A percentile compares a stretch with the other conserved stretches of the same genome.
Conservation (phyloP, 257 asterid genomes). For the Ilex aquifolium region DNA sequence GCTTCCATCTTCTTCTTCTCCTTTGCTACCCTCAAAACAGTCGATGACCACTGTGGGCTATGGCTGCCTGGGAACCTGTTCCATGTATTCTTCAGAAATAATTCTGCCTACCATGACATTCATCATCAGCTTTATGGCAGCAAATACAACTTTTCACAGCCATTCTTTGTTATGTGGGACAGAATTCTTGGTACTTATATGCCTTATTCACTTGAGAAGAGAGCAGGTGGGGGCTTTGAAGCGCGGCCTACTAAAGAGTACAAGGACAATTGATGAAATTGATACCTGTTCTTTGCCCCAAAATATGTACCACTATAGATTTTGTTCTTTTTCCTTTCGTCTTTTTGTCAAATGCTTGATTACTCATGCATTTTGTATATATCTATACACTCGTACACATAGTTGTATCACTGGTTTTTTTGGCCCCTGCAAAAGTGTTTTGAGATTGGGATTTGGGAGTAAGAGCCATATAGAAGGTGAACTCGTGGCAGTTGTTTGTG, state of each 20-base stretch:
- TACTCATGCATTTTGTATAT: conserved; percentile 36
- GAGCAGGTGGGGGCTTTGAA: conserved; percentile 66
- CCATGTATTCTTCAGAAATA: conserved; percentile 63
- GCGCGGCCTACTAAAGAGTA: conserved; percentile 64
- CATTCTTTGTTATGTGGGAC: conserved; percentile 90
- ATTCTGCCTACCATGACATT: conserved; percentile 85
- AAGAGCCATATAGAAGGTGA: too few relatives aligned
- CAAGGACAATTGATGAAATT: conserved; percentile 39
- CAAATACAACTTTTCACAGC: conserved; percentile 86
- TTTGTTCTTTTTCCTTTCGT: conserved; percentile 1
- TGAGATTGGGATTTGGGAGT: too few relatives aligned
- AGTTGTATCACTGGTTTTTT: conserved; percentile 24
- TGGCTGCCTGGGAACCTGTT: conserved; percentile 90
- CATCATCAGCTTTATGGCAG: conserved; percentile 89
- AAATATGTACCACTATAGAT: conserved; percentile 32
- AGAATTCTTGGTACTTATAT: conserved; percentile 75
- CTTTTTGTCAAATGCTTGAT: conserved; percentile 12
- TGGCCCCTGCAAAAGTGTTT: too few relatives aligned
- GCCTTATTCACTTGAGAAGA: conserved; percentile 79
- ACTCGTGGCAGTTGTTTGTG: too few relatives aligned
- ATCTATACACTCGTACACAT: conserved; percentile 21
- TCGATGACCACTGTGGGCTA: conserved; percentile 87
- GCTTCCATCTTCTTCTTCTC: conserved; percentile 88
- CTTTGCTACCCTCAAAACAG: conserved; percentile 84
- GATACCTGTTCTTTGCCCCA: conserved; percentile 12